Evolutionary conservation across 2,329 filamentous ascomycete species (phyloP), one percentile per base, ranked within the genome.

Genomic region (Ramichloridium luteum): DNA sequence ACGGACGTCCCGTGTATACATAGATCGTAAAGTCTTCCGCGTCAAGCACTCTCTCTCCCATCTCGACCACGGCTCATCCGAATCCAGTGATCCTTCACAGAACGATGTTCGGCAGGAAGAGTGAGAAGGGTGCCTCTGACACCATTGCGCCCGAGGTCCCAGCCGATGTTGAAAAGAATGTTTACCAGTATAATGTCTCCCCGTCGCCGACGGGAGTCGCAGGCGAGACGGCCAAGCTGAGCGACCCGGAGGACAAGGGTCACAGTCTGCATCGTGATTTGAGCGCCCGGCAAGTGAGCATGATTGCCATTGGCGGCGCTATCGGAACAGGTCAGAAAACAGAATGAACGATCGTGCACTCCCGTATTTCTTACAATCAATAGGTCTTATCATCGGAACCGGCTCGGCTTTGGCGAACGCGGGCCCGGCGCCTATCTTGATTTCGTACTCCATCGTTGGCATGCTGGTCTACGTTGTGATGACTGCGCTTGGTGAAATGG

Each of bases 401-500:
- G 65, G 68, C 41, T 54, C 64, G 43, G 65, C 62, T 22, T 58
- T 68, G 32, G 62, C 59, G 32, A 61, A 61, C 25, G 58, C 60
- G 37, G 62, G 61, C 18, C 79, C 79, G 30, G 78, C 62, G 13
- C 72, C 77, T 6, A 72, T 83, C 51, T 65, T 83, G 44, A 77
- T 84, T 52, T 75, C 75, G 6, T 84, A 83, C 58, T 65, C 70
- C 22, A 54, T 79, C 39, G 69, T 82, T 43, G 79, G 79, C 43
- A 58, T 77, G 28, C 58, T 90, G 37, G 82, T 88, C 43, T 90
- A 76, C 56, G 61, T 84, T 25, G 81, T 90, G 45, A 85, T 90
- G 80, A 76, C 75, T 36, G 77, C 72, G 35, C 71, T 90, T 3
- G 82, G 81, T 40, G 81, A 88, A 57, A 90, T 90, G 80, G 80